Evolutionary conservation across 2,329 filamentous ascomycete genomes (phyloP).

Genomic region (Colletotrichum sidae): DNA sequence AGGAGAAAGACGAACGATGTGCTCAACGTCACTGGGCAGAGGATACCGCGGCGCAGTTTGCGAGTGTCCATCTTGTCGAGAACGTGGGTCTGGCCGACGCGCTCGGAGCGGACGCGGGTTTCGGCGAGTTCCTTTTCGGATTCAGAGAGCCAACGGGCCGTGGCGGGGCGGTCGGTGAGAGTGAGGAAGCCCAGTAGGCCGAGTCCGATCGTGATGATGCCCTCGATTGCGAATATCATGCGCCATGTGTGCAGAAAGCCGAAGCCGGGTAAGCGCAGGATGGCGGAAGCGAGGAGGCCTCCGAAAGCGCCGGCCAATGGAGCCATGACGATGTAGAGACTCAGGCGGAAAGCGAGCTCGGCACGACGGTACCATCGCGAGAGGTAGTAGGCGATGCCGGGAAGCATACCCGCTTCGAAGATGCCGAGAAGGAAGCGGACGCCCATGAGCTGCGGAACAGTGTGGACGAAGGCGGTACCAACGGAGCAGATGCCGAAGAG

Average conservation of each 20-base stretch:
- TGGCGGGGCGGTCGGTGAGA: conserved; percentile 74
- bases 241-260: conserved; percentile 70
- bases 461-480: conserved; percentile 70
- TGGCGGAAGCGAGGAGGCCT: conserved; percentile 71
- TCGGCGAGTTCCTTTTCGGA: conserved; percentile 74
- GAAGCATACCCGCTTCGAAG: conserved; percentile 74
- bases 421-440: conserved; percentile 71
- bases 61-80: conserved; percentile 69
- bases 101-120: conserved; percentile 69
- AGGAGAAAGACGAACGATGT: conserved; percentile 71
- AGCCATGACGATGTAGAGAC: conserved; percentile 74
- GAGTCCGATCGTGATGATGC: conserved; percentile 67
- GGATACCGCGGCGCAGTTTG: conserved; percentile 69
- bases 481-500: conserved; percentile 70
- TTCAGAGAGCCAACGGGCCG: conserved; percentile 71
- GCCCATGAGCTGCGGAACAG: conserved; percentile 57
- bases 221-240: conserved; percentile 80
- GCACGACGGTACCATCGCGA: conserved; percentile 72
- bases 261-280: conserved; percentile 68
- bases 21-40: conserved; percentile 67
- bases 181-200: conserved; percentile 69
- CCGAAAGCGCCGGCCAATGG: conserved; percentile 76
- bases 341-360: conserved; percentile 72
- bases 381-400: conserved; percentile 74
- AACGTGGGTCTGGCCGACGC: conserved; percentile 68